These are phyloP conservation scores for Mycena maculata DNA, from an alignment of 768 basidiomycete genomes.

Conservation along the genomic window DNA sequence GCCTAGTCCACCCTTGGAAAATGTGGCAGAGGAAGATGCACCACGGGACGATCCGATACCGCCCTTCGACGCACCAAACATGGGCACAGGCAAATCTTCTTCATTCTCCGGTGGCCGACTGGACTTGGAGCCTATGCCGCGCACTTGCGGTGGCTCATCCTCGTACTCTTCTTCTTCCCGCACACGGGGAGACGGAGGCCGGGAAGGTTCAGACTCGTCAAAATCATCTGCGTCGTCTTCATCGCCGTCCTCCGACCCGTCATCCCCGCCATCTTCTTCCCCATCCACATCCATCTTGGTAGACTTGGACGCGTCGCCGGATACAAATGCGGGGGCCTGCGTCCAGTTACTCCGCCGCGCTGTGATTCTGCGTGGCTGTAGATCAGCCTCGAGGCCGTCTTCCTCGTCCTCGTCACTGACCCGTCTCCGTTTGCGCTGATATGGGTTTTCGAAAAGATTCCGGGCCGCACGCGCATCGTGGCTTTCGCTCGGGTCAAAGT, in stretches of 20 bases:
- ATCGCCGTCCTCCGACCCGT: conserved; percentile 49
- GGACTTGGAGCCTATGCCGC: conserved; percentile 58
- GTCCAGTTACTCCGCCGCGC: conserved; percentile 72
- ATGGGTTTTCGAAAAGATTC: conserved; percentile 81
- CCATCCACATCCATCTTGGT: conserved; percentile 54
- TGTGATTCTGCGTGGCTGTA: conserved; percentile 37
- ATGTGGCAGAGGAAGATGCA: conserved; percentile 18
- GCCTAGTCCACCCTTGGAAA: conserved; percentile 32
- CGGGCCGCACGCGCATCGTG: conserved; percentile 79
- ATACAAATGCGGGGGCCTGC: conserved; percentile 81
- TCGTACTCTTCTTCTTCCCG: conserved; percentile 63
- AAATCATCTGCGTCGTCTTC: conserved; percentile 51
- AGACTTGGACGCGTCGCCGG: conserved; percentile 55
- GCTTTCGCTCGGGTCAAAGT: conserved; percentile 60
- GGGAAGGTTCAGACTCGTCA: conserved; percentile 63
- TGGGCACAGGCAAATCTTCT: not conserved
- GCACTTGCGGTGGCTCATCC: conserved; percentile 45
- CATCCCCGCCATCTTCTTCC: conserved; percentile 42
- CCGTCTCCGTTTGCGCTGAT: conserved; percentile 74
- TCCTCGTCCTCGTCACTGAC: conserved; percentile 78
- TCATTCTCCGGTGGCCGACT: conserved; percentile 33
- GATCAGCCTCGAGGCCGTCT: conserved; percentile 61
- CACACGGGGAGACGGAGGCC: conserved; percentile 67
- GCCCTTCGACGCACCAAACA: conserved; percentile 50
- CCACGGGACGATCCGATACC: conserved; percentile 53